These are phyloP conservation scores for Capronia coronata DNA, from an alignment of 2,329 filamentous ascomycete species.

Conservation along the genomic window DNA sequence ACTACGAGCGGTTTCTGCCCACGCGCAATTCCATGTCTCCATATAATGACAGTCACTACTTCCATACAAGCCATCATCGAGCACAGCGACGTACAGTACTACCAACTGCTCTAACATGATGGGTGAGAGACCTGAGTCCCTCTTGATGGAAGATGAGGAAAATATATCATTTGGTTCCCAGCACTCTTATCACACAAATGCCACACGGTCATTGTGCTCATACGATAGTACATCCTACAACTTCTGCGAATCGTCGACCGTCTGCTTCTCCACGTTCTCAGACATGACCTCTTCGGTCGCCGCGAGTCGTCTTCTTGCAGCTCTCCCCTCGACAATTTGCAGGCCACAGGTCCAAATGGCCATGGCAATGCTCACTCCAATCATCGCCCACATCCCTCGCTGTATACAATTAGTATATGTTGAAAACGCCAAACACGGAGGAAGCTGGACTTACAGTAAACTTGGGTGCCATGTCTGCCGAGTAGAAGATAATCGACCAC, in stretches of 20 bases:
- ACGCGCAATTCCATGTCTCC: no score
- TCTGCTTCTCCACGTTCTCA: constrained; percentile 9
- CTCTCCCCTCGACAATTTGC: constrained; percentile 9
- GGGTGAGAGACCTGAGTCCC: no score
- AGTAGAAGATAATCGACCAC: constrained; percentile 27
- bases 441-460: constrained; percentile 50
- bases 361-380: constrained; percentile 55
- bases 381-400: constrained; percentile 69
- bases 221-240: neutral
- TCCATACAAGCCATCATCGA: no score
- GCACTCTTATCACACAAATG: neutral
- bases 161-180: no score
- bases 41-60: no score
- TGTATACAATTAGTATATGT: constrained; percentile 30
- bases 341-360: constrained; percentile 48
- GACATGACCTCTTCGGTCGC: constrained; percentile 1
- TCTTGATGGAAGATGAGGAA: no score
- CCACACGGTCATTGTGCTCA: neutral
- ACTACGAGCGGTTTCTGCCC: no score
- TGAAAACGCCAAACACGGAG: neutral
- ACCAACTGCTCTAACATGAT: no score
- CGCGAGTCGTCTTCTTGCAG: neutral
- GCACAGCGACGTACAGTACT: no score
- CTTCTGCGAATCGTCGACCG: constrained; percentile 1
- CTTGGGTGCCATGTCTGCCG: constrained; percentile 41